Conservation (phyloP, 805 yeast genomes). For the Alloascoidea hylecoeti region DNA sequence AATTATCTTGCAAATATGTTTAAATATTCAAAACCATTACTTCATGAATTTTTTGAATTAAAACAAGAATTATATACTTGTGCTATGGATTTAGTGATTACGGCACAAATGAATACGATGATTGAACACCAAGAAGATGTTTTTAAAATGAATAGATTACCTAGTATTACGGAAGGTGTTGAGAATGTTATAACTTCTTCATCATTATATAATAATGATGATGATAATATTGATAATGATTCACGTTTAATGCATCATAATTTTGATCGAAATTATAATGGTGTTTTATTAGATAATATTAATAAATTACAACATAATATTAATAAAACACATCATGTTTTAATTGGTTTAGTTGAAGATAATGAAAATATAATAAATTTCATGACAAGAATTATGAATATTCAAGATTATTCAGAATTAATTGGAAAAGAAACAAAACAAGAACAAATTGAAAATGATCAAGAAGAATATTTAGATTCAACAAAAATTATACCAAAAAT, state of each 20-base stretch:
- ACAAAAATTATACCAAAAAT: background rate
- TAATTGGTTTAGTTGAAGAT: constrained; percentile 52
- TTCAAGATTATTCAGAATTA: constrained; percentile 32
- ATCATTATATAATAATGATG: no score
- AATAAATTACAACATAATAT: background rate
- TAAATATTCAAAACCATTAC: constrained; percentile 1
- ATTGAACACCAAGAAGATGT: constrained; percentile 33
- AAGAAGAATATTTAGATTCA: no score
- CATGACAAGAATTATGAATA: constrained; percentile 67
- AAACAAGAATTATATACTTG: constrained; percentile 57
- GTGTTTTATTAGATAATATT: background rate
- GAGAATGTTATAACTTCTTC: background rate
- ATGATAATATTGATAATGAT: background rate
- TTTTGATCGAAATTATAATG: no score
- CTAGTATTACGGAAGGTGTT: no score
- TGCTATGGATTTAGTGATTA: constrained; percentile 41
- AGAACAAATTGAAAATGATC: constrained; percentile 15
- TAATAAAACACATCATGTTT: constrained; percentile 9
- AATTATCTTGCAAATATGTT: background rate
- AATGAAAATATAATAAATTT: constrained; percentile 57
- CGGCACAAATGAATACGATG: constrained; percentile 53
- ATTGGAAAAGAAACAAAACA: constrained; percentile 6
- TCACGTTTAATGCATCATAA: background rate
- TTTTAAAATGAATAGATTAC: no score
- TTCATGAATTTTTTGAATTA: constrained; percentile 52